Evolutionary conservation across 345 rosid species (phyloP), one percentile per base, ranked within the genome.

Genomic region (Geranium rotundifolium): DNA sequence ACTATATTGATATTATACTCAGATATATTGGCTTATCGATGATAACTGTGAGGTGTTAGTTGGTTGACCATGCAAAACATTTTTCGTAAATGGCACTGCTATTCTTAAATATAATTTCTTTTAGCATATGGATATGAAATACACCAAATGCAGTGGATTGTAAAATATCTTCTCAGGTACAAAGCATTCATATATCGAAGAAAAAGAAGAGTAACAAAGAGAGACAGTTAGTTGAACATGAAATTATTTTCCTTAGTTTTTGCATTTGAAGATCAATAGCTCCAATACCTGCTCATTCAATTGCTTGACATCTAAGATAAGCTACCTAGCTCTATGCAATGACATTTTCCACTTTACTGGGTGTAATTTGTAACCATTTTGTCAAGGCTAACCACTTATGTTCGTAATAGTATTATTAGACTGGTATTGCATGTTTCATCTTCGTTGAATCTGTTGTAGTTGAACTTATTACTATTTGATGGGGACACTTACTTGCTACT

Each of bases 401-500:
- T 34, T 34, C 41, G 10, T 34, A 34, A 34, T 8, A 34, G 6
- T 34, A 34, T 34, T 34, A 34, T 8, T 34, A 34, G 6, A 4
- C 41, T 34, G 41, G 41, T 34, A 34, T 34, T 34, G 41, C 41
- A 34, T 34, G 41, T 34, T 34, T 34, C 41, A 34, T 34, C 41
- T 34, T 34, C 41, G 3, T 34, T 57, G 27, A 19, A 29, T 23
- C 19, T 57, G 15, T 30, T 57, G 60, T 15, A 7, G 13, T 29
- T 57, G 27, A 19, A 29, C 17, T 57, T 12, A 19, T 23, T 20
- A 23, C 29, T 57, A 29, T 4, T 57, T 23, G 60, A 12, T 19
- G 31, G 17, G 14, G 66, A 55, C 29, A 55, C 31, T 73, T 63
- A 73, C 59, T 19, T 41, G 63, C 61, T 49, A 10, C 61, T 65